A percentile compares a stretch with the other conserved stretches of the same genome.
phyloP scores from a whole-genome alignment of 208 protist genomes.

The Naegleria lovaniensis region DNA sequence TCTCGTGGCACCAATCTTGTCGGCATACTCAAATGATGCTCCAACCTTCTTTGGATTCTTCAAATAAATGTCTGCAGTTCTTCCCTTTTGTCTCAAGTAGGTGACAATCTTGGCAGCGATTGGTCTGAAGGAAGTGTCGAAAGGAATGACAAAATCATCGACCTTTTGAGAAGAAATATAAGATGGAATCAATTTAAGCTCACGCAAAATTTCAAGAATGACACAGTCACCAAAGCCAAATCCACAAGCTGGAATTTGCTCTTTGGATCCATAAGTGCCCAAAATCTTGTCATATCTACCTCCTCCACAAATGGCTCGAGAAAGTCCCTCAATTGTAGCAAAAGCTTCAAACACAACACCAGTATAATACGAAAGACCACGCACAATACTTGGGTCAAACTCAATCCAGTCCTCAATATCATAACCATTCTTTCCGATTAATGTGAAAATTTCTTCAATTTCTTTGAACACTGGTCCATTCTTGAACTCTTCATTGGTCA shows the following conservation, averaged over 20 bases:
- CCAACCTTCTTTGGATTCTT: constrained; percentile 74
- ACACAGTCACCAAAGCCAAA: constrained; percentile 93
- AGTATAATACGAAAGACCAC: constrained; percentile 90
- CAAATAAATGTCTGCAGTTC: constrained; percentile 76
- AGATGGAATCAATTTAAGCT: constrained; percentile 68
- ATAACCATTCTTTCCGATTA: constrained; percentile 70
- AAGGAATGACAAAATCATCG: constrained; percentile 71
- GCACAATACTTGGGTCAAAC: constrained; percentile 85
- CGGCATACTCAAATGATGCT: constrained; percentile 85
- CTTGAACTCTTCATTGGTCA: constrained; percentile 22
- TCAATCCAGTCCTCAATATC: constrained; percentile 82
- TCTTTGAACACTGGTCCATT: constrained; percentile 55
- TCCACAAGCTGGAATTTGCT: constrained; percentile 75
- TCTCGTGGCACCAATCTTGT: constrained; percentile 74
- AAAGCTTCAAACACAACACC: constrained; percentile 91
- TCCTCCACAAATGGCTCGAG: constrained; percentile 84
- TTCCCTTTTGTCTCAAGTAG: constrained; percentile 62
- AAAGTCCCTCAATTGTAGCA: constrained; percentile 67
- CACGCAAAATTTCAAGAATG: constrained; percentile 81
- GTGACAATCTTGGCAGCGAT: constrained; percentile 64
- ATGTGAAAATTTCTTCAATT: constrained; percentile 65
- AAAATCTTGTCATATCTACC: constrained; percentile 88
- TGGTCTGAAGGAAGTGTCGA: constrained; percentile 77
- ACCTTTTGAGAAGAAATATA: not conserved
- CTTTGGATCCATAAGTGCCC: constrained; percentile 77